These are phyloP conservation scores for Saturnispora zaruensis DNA, from an alignment of 805 yeast species.

Conservation along the genomic window DNA sequence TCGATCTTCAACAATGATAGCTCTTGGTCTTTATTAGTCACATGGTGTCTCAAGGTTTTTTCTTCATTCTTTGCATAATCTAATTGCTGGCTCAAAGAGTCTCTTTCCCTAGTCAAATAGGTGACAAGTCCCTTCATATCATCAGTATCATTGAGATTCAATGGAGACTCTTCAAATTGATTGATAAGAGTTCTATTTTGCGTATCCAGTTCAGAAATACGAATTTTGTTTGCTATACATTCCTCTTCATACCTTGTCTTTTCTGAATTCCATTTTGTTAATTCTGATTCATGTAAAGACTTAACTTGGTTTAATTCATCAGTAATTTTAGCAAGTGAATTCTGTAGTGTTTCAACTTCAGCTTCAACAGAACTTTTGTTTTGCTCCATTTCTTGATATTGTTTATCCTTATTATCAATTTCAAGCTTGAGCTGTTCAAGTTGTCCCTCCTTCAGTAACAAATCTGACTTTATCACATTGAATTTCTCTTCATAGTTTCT, in stretches of 20 bases:
- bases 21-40: constrained; percentile 40
- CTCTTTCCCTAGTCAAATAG: constrained; percentile 68
- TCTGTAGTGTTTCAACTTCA: constrained; percentile 13
- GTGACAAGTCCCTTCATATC: constrained; percentile 46
- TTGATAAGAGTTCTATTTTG: constrained; percentile 63
- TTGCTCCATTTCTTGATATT: constrained; percentile 20
- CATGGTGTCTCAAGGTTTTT: constrained; percentile 41
- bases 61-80: constrained; percentile 47
- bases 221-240: constrained; percentile 35
- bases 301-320: constrained; percentile 17
- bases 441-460: constrained; percentile 21
- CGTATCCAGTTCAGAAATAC: constrained; percentile 48
- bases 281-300: constrained; percentile 28
- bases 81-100: constrained; percentile 53
- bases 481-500: constrained; percentile 27
- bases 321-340: constrained; percentile 1
- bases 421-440: constrained; percentile 15
- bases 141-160: constrained; percentile 15
- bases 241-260: constrained; percentile 37
- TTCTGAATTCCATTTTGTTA: constrained; percentile 40
- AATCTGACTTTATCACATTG: constrained; percentile 25
- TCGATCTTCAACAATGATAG: constrained; percentile 45
- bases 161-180: constrained; percentile 42
- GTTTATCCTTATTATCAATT: constrained; percentile 20
- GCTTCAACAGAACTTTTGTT: constrained; percentile 6